Conservation (phyloP, 805 yeast genomes). For the Helenozyma rhizophorensis region DNA sequence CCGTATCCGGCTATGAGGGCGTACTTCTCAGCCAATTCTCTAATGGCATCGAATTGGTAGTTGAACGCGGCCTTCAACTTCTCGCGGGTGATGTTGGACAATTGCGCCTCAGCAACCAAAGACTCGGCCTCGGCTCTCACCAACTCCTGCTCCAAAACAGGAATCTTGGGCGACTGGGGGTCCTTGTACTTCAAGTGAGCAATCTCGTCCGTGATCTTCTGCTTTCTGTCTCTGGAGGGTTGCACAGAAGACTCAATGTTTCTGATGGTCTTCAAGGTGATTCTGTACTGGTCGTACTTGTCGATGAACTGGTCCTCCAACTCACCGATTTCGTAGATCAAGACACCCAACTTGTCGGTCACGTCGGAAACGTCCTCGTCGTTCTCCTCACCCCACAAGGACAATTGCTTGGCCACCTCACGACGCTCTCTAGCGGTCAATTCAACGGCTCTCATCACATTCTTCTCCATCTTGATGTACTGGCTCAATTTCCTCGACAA, state of each 20-base stretch:
- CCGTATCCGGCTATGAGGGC: constrained; percentile 99
- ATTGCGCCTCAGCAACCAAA: constrained; percentile 97
- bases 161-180: constrained; percentile 94
- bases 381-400: constrained; percentile 96
- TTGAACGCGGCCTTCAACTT: constrained; percentile 95
- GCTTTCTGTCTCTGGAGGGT: constrained; percentile 97
- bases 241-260: constrained; percentile 97
- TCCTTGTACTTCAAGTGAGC: constrained; percentile 98
- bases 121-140: constrained; percentile 99
- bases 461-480: constrained; percentile 93
- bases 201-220: constrained; percentile 94
- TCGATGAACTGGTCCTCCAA: constrained; percentile 97
- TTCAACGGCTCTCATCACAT: constrained; percentile 90
- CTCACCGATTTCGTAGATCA: constrained; percentile 94
- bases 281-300: constrained; percentile 96
- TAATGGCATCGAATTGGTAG: constrained; percentile 92
- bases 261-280: constrained; percentile 89
- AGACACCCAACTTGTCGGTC: constrained; percentile 94
- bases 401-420: constrained; percentile 94
- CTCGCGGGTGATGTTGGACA: constrained; percentile 96
- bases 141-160: constrained; percentile 94
- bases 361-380: constrained; percentile 97
- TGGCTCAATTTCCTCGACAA: constrained; percentile 87
- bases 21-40: constrained; percentile 93
- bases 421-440: constrained; percentile 90